Evolutionary conservation across 441 rosid species (phyloP).

Genomic region (Erysimum cheiri): DNA sequence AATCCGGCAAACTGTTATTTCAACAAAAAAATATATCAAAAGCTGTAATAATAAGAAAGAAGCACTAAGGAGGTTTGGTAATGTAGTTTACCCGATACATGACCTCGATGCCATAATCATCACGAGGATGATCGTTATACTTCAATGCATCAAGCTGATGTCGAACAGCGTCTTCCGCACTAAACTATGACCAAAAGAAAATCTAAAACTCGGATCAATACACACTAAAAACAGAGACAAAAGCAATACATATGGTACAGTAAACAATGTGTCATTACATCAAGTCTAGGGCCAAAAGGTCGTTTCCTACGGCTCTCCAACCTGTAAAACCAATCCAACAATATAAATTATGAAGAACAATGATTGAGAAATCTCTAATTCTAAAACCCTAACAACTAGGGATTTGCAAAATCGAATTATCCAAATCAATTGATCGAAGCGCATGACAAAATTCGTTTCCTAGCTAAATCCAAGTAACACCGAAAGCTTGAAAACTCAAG

Average conservation of each 20-base stretch:
- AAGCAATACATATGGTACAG: not conserved
- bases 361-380: not conserved
- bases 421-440: not conserved
- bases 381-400: not conserved
- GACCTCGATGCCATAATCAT: constrained; percentile 89
- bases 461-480: not conserved
- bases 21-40: constrained; percentile 3
- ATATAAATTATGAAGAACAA: not conserved
- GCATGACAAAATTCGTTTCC: not conserved
- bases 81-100: constrained; percentile 72
- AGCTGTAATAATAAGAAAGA: not conserved
- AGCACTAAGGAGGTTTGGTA: not conserved
- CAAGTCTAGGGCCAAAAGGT: constrained; percentile 88
- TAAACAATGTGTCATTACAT: constrained; percentile 49
- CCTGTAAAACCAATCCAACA: constrained; percentile 52
- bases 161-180: constrained; percentile 84
- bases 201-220: constrained; percentile 32
- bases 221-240: constrained; percentile 19
- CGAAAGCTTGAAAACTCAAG: not conserved
- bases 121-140: constrained; percentile 86
- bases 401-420: not conserved
- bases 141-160: constrained; percentile 90
- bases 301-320: constrained; percentile 82
- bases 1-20: constrained; percentile 86
- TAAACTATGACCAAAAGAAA: constrained; percentile 60